Evolutionary conservation across 1,139 yeast genomes (phyloP).

Genomic region (Dujonia santamariae): DNA sequence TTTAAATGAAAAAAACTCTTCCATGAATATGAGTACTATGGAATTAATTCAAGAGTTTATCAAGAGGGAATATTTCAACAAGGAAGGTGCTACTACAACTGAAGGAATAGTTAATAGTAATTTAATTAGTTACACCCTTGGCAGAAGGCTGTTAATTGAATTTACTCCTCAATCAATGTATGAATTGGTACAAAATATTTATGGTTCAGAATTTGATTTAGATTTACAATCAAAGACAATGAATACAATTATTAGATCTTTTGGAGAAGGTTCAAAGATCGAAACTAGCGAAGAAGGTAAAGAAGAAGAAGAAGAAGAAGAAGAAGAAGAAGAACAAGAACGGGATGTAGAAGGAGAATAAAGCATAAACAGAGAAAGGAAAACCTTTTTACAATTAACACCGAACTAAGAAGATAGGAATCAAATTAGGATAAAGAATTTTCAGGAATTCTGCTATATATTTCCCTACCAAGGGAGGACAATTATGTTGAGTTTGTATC

Average conservation of each 20-base stretch:
- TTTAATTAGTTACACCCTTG: constrained; percentile 26
- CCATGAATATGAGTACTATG: constrained; percentile 19
- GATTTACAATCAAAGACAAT: constrained; percentile 19
- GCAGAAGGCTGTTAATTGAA: constrained; percentile 33
- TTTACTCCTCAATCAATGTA: constrained; percentile 30
- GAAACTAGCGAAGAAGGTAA: constrained; percentile 1
- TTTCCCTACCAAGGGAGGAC: too few species aligned
- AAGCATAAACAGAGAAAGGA: too few species aligned
- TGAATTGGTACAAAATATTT: constrained; percentile 24
- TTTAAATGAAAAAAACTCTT: constrained; percentile 20
- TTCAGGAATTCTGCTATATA: too few species aligned
- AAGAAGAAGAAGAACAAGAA: constrained; percentile 3
- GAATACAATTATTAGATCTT: constrained; percentile 27
- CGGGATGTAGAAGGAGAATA: constrained; percentile 6
- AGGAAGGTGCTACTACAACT: constrained; percentile 10
- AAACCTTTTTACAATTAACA: too few species aligned
- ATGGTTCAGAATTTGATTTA: constrained; percentile 24
- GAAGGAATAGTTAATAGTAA: constrained; percentile 15
- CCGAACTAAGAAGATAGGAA: too few species aligned
- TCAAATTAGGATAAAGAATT: too few species aligned
- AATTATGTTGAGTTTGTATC: too few species aligned
- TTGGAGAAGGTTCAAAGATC: constrained; percentile 13
- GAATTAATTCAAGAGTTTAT: constrained; percentile 30
- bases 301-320: constrained; percentile 4
- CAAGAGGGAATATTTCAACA: constrained; percentile 30